Evolutionary conservation across 257 asterid genomes (phyloP).

Genomic region (Nyctanthes arbortristis): DNA sequence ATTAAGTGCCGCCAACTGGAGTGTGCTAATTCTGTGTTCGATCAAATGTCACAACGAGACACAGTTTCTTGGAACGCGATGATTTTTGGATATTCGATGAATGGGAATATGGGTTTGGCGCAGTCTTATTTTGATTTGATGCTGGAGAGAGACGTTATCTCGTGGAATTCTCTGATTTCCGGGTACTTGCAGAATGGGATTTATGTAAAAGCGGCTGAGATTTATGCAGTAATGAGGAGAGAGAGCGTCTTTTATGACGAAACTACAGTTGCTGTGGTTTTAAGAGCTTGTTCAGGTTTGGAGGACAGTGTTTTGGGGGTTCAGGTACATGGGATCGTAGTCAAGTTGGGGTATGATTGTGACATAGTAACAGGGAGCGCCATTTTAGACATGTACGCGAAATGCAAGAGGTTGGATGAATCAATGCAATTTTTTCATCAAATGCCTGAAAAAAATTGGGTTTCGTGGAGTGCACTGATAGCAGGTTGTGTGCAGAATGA

Average conservation of each 20-base stretch:
- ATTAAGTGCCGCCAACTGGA: conserved; percentile 48
- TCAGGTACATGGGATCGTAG: conserved; percentile 65
- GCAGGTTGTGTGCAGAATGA: conserved; percentile 73
- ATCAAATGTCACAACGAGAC: conserved; percentile 65
- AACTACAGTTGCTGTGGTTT: conserved; percentile 65
- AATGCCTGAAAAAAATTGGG: conserved; percentile 72
- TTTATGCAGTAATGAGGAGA: conserved; percentile 58
- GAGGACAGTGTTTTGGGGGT: conserved; percentile 47
- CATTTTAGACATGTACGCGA: conserved; percentile 80
- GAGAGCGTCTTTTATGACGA: conserved; percentile 56
- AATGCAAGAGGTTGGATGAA: conserved; percentile 69
- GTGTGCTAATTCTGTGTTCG: conserved; percentile 66
- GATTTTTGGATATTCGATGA: conserved; percentile 57
- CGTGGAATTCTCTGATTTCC: conserved; percentile 87
- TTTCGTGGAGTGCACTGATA: conserved; percentile 86
- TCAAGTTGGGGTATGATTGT: conserved; percentile 53
- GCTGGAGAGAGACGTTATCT: conserved; percentile 75
- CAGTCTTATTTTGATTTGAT: conserved; percentile 48
- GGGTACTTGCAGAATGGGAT: conserved; percentile 69
- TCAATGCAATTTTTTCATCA: conserved; percentile 46
- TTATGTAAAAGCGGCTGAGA: conserved; percentile 40
- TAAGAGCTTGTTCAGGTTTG: conserved; percentile 63
- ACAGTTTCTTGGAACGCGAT: conserved; percentile 71
- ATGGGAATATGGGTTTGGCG: conserved; percentile 47
- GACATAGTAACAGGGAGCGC: conserved; percentile 84